A percentile compares a stretch with the other conserved stretches of the same genome.
phyloP scores from a whole-genome alignment of 805 yeast species.

The Hanseniaspora lindneri region DNA sequence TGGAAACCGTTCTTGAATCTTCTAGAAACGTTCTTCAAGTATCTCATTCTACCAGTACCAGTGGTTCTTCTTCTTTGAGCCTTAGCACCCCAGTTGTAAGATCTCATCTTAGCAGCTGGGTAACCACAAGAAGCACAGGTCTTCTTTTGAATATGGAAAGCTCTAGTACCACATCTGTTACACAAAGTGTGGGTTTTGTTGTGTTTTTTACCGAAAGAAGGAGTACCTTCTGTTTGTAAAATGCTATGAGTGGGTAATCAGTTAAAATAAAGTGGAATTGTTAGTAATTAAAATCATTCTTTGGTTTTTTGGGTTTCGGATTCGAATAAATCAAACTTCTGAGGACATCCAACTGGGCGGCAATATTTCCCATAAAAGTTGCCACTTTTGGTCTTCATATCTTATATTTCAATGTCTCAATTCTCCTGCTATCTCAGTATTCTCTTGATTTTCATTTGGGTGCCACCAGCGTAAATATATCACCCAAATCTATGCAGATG shows the following conservation, averaged over 20 bases:
- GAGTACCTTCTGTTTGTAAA: constrained; percentile 79
- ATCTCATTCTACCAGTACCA: constrained; percentile 98
- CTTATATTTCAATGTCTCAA: too few relatives aligned
- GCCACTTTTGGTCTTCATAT: too few relatives aligned
- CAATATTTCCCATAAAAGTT: background rate
- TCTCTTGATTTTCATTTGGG: too few relatives aligned
- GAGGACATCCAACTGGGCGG: too few relatives aligned
- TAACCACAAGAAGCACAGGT: constrained; percentile 98
- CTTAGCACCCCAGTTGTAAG: constrained; percentile 98
- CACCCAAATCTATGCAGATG: too few relatives aligned
- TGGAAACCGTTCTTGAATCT: constrained; percentile 99
- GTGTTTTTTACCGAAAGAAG: constrained; percentile 99
- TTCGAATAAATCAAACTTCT: too few relatives aligned
- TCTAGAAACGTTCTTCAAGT: constrained; percentile 94
- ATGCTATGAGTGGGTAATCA: background rate
- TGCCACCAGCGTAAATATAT: too few relatives aligned
- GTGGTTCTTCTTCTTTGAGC: constrained; percentile 99
- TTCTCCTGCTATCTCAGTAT: too few relatives aligned
- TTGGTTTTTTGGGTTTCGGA: background rate
- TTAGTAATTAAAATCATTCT: constrained; percentile 4
- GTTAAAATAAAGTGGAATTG: background rate
- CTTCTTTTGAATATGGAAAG: constrained; percentile 98
- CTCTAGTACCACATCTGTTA: constrained; percentile 97
- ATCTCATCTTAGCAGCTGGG: constrained; percentile 98
- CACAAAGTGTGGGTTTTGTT: constrained; percentile 98